phyloP scores from a whole-genome alignment of 2,329 filamentous ascomycete genomes.

The Knoxdaviesia proteae region DNA sequence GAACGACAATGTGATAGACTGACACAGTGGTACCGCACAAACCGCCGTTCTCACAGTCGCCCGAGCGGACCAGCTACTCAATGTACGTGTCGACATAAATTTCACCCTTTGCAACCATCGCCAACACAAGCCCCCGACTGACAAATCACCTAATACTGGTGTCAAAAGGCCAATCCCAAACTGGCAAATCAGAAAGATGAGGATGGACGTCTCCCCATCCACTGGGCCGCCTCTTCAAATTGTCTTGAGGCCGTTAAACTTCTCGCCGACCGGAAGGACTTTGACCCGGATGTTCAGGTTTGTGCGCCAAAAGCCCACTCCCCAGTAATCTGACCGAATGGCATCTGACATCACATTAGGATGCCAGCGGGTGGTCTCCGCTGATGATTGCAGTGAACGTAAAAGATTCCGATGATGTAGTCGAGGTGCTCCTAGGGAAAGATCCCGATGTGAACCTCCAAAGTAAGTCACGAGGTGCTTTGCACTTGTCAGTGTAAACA shows the following conservation, averaged over 20 bases:
- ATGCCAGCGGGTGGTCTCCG: constrained; percentile 63
- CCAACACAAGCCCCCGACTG: too few relatives aligned
- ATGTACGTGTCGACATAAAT: too few relatives aligned
- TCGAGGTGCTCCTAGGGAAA: constrained; percentile 45
- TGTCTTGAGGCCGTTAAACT: constrained; percentile 53
- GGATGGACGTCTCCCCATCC: constrained; percentile 74
- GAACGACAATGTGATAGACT: too few relatives aligned
- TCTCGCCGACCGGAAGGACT: constrained; percentile 47
- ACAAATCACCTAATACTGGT: not conserved
- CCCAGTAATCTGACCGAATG: too few relatives aligned
- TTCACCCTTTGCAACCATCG: too few relatives aligned
- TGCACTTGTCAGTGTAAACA: not conserved
- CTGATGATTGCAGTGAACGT: constrained; percentile 67
- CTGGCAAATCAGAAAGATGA: constrained; percentile 54
- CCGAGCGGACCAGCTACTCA: too few relatives aligned
- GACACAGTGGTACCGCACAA: too few relatives aligned
- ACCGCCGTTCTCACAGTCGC: too few relatives aligned
- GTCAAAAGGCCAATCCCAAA: constrained; percentile 50
- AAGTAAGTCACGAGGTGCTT: constrained; percentile 23
- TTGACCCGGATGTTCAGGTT: constrained; percentile 70
- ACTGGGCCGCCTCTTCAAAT: constrained; percentile 85
- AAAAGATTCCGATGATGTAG: constrained; percentile 47
- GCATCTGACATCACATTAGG: constrained; percentile 19
- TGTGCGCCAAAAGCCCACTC: not conserved
- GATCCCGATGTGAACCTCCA: constrained; percentile 55